Base-by-base conservation (phyloP, 768 basidiomycete species). In the Suillus lakei region DNA sequence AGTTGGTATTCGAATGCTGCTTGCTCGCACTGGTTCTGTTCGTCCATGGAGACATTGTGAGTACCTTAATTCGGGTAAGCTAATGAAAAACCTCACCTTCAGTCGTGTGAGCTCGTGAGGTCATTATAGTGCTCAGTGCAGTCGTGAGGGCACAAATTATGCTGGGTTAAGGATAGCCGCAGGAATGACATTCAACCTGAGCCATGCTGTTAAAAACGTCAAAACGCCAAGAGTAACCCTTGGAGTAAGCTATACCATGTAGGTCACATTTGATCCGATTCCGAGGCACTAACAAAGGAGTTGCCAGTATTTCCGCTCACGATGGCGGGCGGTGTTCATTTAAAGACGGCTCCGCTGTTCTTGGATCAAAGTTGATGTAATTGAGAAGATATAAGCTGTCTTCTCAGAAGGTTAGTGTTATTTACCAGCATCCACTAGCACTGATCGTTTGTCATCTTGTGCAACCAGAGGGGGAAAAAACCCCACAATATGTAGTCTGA, bases 11-110 rank as follows among this genome's bases (percentile, higher is more conserved):
- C 15, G 12, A 18, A 38, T 16, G 59, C 26, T 44, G 10, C 18
- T 46, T 16, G 44, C 34, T 64, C 30, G 63, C 18, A 44, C 26
- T n/a, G 61, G 4, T 62, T 62, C 63, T 64, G 39, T 39, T 61
- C 10, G 16, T 51, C 28, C 50, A 28, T 18, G 18, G 4, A 16
- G 8, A 36, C 4, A 7, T 18, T 10, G 23, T 59, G 8, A 60
- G 32, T 34, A 23, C 8, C 23, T 23, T 32, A 23, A 61, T 38
- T 15, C 36, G 18, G 8, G 30, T 28, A 60, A 63, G 26, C 12
- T 13, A 10, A 62, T 28, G 9, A 23, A 23, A 32, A 23, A 38
- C 26, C 36, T 39, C 36, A 63, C 62, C 62, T 39, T 18, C 41
- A 26, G 51, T 30, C 5, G 39, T 54, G 15, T 13, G 32, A 3